A percentile compares a stretch with the other conserved stretches of the same genome.
Evolutionary conservation across 768 basidiomycete species (phyloP).

Genomic region (Roridomyces roridus): DNA sequence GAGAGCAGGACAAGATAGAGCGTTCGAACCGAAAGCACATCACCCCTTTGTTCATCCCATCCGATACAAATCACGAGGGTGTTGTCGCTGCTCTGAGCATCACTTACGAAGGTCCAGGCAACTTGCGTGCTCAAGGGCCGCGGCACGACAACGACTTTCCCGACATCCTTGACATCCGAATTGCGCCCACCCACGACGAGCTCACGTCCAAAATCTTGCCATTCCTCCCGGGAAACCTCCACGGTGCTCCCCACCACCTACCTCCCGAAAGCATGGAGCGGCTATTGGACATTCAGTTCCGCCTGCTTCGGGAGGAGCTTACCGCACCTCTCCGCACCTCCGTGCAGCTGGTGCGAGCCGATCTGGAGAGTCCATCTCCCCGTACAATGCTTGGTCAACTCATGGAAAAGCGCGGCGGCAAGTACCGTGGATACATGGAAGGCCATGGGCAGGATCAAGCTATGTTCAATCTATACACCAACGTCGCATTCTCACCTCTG

Average conservation of each 20-base stretch:
- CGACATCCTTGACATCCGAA: slow-evolving; percentile 63
- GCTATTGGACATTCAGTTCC: slow-evolving; percentile 76
- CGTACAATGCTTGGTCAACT: slow-evolving; percentile 51
- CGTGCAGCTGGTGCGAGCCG: slow-evolving; percentile 54
- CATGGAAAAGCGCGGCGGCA: slow-evolving; percentile 61
- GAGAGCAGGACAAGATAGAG: slow-evolving; percentile 50
- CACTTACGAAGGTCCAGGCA: slow-evolving; percentile 63
- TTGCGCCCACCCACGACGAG: slow-evolving; percentile 75
- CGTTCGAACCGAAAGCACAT: slow-evolving; percentile 24
- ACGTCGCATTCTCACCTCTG: slow-evolving; percentile 52
- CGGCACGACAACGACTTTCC: slow-evolving; percentile 74
- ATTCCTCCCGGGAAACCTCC: slow-evolving; percentile 67
- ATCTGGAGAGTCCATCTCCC: slow-evolving; percentile 35
- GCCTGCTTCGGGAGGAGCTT: slow-evolving; percentile 75
- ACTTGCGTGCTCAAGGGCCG: slow-evolving; percentile 50
- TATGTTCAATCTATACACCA: slow-evolving; percentile 70
- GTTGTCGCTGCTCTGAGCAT: slow-evolving; percentile 43
- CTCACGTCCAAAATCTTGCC: slow-evolving; percentile 54
- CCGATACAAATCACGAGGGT: slow-evolving; percentile 33
- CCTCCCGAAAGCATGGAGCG: slow-evolving; percentile 65
- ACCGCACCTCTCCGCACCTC: slow-evolving; percentile 64
- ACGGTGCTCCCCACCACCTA: slow-evolving; percentile 66
- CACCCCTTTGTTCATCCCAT: background rate
- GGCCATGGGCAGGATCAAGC: slow-evolving; percentile 51
- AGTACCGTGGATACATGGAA: slow-evolving; percentile 52